Base-by-base conservation (phyloP, 352 stramenopile species). In the Phytophthora fragariaefolia region DNA sequence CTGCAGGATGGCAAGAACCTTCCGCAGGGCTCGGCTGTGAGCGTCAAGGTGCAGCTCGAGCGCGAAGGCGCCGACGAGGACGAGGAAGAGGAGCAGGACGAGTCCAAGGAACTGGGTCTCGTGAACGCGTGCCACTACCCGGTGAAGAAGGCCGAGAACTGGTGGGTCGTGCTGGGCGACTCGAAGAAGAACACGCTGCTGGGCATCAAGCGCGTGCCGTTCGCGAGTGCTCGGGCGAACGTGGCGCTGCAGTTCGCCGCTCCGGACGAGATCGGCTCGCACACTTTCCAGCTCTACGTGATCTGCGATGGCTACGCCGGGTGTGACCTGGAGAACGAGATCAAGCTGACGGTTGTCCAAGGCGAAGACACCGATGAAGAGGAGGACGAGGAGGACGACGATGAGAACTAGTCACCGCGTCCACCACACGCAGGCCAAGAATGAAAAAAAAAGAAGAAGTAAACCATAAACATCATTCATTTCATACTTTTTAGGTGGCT, bases 291-390 rank as follows among this genome's bases (percentile, higher is more conserved):
- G 58, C 75, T 99, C 23, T 99, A 99, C 74, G 96, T 99, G 38
- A 99, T 99, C 77, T 99, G 97, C 79, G 98, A 99, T 72, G 97
- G 93, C 54, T 99, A 99, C 77, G 77, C 98, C 7, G 98, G 98
- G 23, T 99, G 93, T 71, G 97, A 99, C 73, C 87, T 99, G 64
- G 97, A 99, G 77, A 99, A 99, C 76, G 89, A 97, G 58, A 71
- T 96, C 40, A 66, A 67, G 23, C 77, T 96, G 38, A 80, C 63
- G 1, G 86, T 96, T 17, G 74, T 92, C 4, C 66, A 93, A 58
- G 75, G 63, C 12, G 58, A 77, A 13, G 72, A 73, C 13, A 83
- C 80, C 32, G 83, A 91, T 13, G 77, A 83, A 56, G 79, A 86
- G 13, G 73, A 81, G 9, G 73, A 77, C 3, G 76, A 84, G 1